Conservation (phyloP, 768 basidiomycete species). For the Pisolithus marmoratus region DNA sequence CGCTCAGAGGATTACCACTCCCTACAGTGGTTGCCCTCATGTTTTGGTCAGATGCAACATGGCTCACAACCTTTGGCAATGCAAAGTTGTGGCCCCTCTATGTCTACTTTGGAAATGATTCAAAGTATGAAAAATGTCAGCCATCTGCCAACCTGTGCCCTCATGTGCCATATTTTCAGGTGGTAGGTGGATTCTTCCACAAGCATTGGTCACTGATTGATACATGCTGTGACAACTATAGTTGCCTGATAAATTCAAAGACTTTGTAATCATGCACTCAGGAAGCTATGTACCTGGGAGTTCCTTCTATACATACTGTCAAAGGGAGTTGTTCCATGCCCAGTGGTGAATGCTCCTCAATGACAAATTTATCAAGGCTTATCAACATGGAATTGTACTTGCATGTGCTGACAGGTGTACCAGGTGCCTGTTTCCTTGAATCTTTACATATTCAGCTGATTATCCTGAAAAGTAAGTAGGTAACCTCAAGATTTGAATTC, state of each 20-base stretch:
- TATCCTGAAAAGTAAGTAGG: slow-evolving; percentile 31
- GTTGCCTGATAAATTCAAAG: slow-evolving; percentile 12
- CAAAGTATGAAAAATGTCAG: slow-evolving; percentile 18
- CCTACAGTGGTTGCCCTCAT: too few relatives aligned
- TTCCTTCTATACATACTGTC: slow-evolving; percentile 7
- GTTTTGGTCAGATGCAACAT: too few relatives aligned
- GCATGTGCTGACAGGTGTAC: slow-evolving; percentile 2
- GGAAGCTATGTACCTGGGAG: not conserved
- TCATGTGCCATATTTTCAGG: slow-evolving; percentile 8
- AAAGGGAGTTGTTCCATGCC: slow-evolving; percentile 11
- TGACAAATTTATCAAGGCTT: slow-evolving; percentile 9
- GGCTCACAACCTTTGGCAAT: too few relatives aligned
- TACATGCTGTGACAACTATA: not conserved
- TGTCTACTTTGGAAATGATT: slow-evolving; percentile 16
- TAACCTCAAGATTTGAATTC: too few relatives aligned
- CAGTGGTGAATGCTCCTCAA: not conserved
- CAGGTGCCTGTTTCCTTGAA: slow-evolving; percentile 12
- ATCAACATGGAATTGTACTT: slow-evolving; percentile 10
- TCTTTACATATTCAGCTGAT: slow-evolving; percentile 28
- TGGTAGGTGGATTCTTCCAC: not conserved
- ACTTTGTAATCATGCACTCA: slow-evolving; percentile 1
- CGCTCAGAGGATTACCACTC: too few relatives aligned
- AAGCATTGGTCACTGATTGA: not conserved
- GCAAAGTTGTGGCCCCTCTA: slow-evolving; percentile 24
- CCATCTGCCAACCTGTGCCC: slow-evolving; percentile 7